These are phyloP conservation scores for Trichoderma parareesei DNA, from an alignment of 495 filamentous ascomycete genomes.

Conservation along the genomic window DNA sequence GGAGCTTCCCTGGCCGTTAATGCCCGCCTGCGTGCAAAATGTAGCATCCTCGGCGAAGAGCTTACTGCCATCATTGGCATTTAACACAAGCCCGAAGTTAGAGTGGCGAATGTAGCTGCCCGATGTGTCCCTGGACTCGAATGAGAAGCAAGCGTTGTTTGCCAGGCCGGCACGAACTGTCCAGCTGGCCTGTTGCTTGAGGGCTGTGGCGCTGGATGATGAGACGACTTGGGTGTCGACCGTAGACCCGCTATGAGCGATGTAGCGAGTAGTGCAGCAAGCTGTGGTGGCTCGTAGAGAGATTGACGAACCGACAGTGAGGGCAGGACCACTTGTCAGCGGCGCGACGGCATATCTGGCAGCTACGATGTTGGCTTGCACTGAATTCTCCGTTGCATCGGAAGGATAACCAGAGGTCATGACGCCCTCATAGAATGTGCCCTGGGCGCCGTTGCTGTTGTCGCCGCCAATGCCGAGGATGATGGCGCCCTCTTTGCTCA, in stretches of 20 bases:
- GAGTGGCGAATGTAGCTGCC: slow-evolving; percentile 48
- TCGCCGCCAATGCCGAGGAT: slow-evolving; percentile 41
- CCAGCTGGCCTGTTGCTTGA: slow-evolving; percentile 47
- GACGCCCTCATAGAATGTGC: slow-evolving; percentile 54
- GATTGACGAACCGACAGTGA: slow-evolving; percentile 41
- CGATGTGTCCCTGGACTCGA: slow-evolving; percentile 47
- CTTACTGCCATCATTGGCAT: slow-evolving; percentile 42
- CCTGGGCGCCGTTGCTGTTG: slow-evolving; percentile 47
- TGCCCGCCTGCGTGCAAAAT: slow-evolving; percentile 41
- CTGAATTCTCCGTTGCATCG: slow-evolving; percentile 44
- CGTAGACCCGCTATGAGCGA: slow-evolving; percentile 35
- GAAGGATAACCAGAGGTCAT: slow-evolving; percentile 53
- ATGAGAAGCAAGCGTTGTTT: slow-evolving; percentile 46
- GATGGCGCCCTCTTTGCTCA: slow-evolving; percentile 54
- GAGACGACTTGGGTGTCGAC: slow-evolving; percentile 37
- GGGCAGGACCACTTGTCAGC: slow-evolving; percentile 38
- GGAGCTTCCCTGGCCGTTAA: slow-evolving; percentile 39
- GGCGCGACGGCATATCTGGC: slow-evolving; percentile 43
- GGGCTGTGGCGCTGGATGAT: slow-evolving; percentile 37
- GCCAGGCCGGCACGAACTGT: slow-evolving; percentile 43
- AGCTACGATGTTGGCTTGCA: slow-evolving; percentile 51
- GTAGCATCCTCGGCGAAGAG: slow-evolving; percentile 48
- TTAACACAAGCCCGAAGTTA: slow-evolving; percentile 37
- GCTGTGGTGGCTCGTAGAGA: slow-evolving; percentile 40
- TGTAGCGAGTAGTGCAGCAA: slow-evolving; percentile 30